Base-by-base conservation (phyloP, 495 filamentous ascomycete species). In the Lindgomyces ingoldianus region DNA sequence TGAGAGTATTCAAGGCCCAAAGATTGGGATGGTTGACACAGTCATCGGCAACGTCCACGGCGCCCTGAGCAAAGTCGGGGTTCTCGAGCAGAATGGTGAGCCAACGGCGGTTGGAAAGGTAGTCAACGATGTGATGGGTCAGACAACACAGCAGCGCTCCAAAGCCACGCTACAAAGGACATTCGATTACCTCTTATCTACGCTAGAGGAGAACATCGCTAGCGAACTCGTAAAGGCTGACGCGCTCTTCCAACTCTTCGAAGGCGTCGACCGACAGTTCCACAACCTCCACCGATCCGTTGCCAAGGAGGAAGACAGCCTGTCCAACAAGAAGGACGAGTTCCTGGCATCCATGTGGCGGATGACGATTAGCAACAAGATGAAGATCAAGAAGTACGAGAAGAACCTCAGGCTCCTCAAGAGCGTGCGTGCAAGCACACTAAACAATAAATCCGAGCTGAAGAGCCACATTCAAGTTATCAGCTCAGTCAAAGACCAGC, bases 201-300 rank as follows among this genome's bases (percentile, higher is more conserved):
- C 93, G 0, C 82, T 96, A 2, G 92, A 96, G 76, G 91, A 96
- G 62, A 88, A 87, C 42, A 95, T 96, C 74, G 86, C 87, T 67
- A 89, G 81, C 66, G 91, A 96, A 72, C 79, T 96, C 4, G 84
- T 84, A 19, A 86, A 92, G 72, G 87, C 86, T 24, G 84, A 89
- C 2, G 81, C 84, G 0, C 84, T 96, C 2, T 93, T 96, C 71
- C 80, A 81, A 9, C 84, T 96, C 10, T 96, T 96, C 75, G 91
- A 95, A 64, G 83, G 85, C 54, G 91, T 96, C 66, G 92, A 96
- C 74, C 83, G 84, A 39, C 90, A 95, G 70, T 96, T 96, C 78
- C 79, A 89, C 45, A 96, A 94, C 71, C 80, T 96, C 0, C 89
- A 90, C 44, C 87, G 92, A 47, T 88, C 87, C n/a, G 91, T 96